These are phyloP conservation scores for Parastagonospora avenae DNA, from an alignment of 2,329 filamentous ascomycete genomes.

Conservation along the genomic window DNA sequence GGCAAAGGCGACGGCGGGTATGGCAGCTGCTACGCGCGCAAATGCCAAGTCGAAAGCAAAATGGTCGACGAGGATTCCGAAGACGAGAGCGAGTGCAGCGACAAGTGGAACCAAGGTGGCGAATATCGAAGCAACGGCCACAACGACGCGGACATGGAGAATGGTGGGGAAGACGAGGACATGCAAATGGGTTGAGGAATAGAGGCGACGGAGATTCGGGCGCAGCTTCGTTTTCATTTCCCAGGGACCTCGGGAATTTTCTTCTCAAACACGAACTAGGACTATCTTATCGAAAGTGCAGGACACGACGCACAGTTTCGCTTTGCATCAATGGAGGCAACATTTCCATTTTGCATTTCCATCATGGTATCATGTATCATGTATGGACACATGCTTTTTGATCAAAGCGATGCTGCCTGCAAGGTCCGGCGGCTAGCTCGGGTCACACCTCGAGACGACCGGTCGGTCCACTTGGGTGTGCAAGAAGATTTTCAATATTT, in stretches of 20 bases:
- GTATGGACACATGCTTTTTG: no score
- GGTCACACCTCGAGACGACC: no score
- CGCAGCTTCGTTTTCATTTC: not conserved
- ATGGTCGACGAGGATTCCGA: slow-evolving; percentile 31
- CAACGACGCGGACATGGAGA: not conserved
- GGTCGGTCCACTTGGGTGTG: no score
- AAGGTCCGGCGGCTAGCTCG: no score
- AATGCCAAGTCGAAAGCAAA: slow-evolving; percentile 30
- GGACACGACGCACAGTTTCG: no score
- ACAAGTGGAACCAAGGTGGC: not conserved
- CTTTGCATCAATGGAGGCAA: no score
- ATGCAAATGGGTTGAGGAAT: slow-evolving; percentile 13
- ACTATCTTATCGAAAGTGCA: no score
- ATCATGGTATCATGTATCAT: no score
- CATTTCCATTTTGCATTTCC: no score
- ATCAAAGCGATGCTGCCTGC: no score
- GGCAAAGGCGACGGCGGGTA: slow-evolving; percentile 13
- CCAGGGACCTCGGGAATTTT: not conserved
- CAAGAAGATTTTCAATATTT: no score
- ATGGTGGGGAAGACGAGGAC: slow-evolving; percentile 1
- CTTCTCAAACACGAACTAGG: not conserved
- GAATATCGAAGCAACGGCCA: not conserved
- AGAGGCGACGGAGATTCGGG: not conserved
- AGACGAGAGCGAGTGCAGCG: slow-evolving; percentile 6
- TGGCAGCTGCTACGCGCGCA: slow-evolving; percentile 23